Conservation (phyloP, 2,329 filamentous ascomycete genomes). For the Xylariaceae sp. region DNA sequence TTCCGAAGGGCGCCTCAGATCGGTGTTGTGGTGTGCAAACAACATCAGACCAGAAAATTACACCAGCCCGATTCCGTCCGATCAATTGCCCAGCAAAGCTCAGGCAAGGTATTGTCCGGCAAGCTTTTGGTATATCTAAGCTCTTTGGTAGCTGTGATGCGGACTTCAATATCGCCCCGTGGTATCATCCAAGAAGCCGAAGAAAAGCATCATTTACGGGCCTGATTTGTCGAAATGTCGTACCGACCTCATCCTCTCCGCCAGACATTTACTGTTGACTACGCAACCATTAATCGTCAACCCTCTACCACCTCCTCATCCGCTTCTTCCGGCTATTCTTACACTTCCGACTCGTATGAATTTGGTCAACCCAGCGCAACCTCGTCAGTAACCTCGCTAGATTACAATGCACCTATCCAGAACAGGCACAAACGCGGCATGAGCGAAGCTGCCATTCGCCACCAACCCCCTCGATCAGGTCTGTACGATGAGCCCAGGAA, state of each 20-base stretch:
- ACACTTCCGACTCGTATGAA: constrained; percentile 53
- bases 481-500: constrained; percentile 47
- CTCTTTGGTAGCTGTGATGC: constrained; percentile 39
- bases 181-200: constrained; percentile 31
- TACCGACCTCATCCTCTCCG: constrained; percentile 61
- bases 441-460: constrained; percentile 66
- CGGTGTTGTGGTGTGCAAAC: too few relatives aligned
- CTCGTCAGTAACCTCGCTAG: constrained; percentile 72
- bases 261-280: constrained; percentile 51
- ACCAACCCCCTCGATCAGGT: constrained; percentile 53
- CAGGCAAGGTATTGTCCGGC: background rate
- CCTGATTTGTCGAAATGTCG: constrained; percentile 51
- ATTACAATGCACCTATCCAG: constrained; percentile 46
- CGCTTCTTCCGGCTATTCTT: constrained; percentile 68
- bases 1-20: constrained; percentile 1
- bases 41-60: constrained; percentile 7
- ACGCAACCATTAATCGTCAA: constrained; percentile 57
- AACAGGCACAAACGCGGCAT: constrained; percentile 72
- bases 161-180: constrained; percentile 29
- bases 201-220: constrained; percentile 23
- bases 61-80: constrained; percentile 5
- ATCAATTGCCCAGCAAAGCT: background rate
- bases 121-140: constrained; percentile 23
- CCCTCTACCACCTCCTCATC: constrained; percentile 72
- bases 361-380: constrained; percentile 68